Percentiles rank a stretch among this genome's conserved stretches.
These are phyloP conservation scores for Aspergillus funiculosus DNA, from an alignment of 495 filamentous ascomycete genomes.

Conservation along the genomic window DNA sequence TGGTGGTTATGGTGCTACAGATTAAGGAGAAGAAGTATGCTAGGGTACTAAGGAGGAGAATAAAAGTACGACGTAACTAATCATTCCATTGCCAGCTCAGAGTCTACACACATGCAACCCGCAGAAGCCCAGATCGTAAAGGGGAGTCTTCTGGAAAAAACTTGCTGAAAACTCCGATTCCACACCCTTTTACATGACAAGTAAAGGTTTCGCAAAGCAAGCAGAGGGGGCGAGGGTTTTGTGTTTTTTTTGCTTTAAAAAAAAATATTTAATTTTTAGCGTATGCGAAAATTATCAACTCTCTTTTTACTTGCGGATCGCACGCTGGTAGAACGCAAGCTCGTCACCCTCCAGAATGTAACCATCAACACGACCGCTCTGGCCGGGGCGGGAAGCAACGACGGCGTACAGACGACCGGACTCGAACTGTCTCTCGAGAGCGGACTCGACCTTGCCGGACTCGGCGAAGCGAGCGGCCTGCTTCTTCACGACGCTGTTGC, in stretches of 20 bases:
- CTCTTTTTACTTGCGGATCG: slow-evolving; percentile 82
- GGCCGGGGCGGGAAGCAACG: slow-evolving; percentile 84
- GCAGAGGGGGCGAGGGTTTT: no score
- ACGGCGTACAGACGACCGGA: slow-evolving; percentile 93
- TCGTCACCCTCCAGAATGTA: slow-evolving; percentile 99
- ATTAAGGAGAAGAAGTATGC: no score
- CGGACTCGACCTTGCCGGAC: slow-evolving; percentile 83
- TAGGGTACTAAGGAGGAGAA: no score
- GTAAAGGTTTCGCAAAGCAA: slow-evolving; percentile 12
- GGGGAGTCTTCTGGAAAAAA: slow-evolving; percentile 30
- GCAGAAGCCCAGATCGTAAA: slow-evolving; percentile 28
- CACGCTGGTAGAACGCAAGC: slow-evolving; percentile 98
- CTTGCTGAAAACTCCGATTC: slow-evolving; percentile 45
- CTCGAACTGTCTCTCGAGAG: slow-evolving; percentile 97
- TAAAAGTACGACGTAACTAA: no score
- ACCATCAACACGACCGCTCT: slow-evolving; percentile 92
- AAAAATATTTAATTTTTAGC: slow-evolving; percentile 16
- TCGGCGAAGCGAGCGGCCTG: slow-evolving; percentile 76
- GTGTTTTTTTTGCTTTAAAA: slow-evolving; percentile 1
- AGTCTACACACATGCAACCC: no score
- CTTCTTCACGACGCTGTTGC: slow-evolving; percentile 90
- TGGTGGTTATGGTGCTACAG: no score
- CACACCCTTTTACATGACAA: slow-evolving; percentile 32
- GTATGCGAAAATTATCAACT: slow-evolving; percentile 24
- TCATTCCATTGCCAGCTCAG: no score